Evolutionary conservation across 2,329 filamentous ascomycete genomes (phyloP), one percentile per base, ranked within the genome.

Genomic region (Emmonsia crescens): DNA sequence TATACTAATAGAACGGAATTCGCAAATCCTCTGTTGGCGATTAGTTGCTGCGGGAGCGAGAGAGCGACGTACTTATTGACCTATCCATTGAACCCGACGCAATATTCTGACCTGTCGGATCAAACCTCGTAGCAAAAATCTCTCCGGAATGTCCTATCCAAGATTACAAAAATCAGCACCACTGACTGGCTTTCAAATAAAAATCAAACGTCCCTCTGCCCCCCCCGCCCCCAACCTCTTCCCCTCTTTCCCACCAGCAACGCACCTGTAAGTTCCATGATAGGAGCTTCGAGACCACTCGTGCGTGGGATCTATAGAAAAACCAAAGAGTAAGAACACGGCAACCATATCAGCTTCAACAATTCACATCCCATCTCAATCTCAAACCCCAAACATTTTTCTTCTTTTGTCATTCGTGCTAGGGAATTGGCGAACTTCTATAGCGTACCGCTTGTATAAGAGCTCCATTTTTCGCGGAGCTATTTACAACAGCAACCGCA

Each of bases 11-110:
- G 21, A 24, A 56, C 29, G 44, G 10, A 33, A 21, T 31, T 44
- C 46, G 24, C 10, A 49, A 49, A 49, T 49, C 5, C 10, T n/a
- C n/a, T 24, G 16, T 36, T 38, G 44, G 51, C n/a, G n/a, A 55
- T 24, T 21, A 5, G 2, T n/a, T n/a, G 49, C 14, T 31, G 21
- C 48, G 2, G 8, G 27, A 51, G 14, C 6, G 46, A 1, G 21
- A 5, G 46, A 51, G 1, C 2, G 29, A 78, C 87, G 62, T 78
- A 95, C 90, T 81, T 68, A 99, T 94, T 62, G 86, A 89, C 69
- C 92, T 84, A 73, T 99, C 94, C 89, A 96, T 96, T 14, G 91
- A 94, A 9, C 91, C 93, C 1, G 94, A 97, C 49, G 94, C 94
- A 68, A 97, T 94, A 66, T 91, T 82, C 65, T 91, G 88, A 51